Evolutionary conservation across 164 flowering plant genomes (phyloP), one percentile per base, ranked within the genome.

Genomic region (Sextonia rubra): DNA sequence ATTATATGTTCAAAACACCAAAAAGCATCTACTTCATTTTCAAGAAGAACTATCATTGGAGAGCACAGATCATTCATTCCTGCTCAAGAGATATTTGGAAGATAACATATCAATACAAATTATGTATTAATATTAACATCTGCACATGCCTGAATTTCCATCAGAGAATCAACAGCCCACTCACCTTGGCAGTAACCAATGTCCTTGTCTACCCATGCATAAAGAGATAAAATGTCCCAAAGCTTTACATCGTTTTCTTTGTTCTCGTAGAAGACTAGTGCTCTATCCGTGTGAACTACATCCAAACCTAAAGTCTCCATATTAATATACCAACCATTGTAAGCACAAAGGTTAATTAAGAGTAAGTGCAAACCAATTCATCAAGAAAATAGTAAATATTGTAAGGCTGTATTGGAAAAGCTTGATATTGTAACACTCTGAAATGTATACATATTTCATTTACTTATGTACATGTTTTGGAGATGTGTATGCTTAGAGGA

Each of bases 1-100:
- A 94, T 94, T 64, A 91, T 82, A 66, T 83, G 93, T 81, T 91
- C 90, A 82, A 90, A 92, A 81, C 98, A 94, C 98, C 98, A 94
- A 80, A 86, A 94, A 23, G 97, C 92, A 86, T 94, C 98, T 3
- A 95, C 98, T 84, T 94, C 97, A 76, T 94, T 75, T 71, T 91
- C 97, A 44, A 92, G 69, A 79, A 94, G 94, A 70, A 94, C 80
- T 66, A 89, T 78, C 86, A 92, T 87, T 29, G 98, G 95, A 63
- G 97, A 94, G 86, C 97, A 92, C 37, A 94, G 88, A 77, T 94
- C 98, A 81, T 83, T 92, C 97, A 94, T 94, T 75, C 98, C 98
- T 94, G 88, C 69, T 24, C 68, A 75, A 65, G 63, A 63, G 4
- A 58, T 37, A 9, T 25, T 26, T 9, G 2, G 26, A 3, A 65